A percentile compares a stretch with the other conserved stretches of the same genome.
These are phyloP conservation scores for Cercospora berteroae DNA, from an alignment of 2,329 filamentous ascomycete species.

Conservation along the genomic window DNA sequence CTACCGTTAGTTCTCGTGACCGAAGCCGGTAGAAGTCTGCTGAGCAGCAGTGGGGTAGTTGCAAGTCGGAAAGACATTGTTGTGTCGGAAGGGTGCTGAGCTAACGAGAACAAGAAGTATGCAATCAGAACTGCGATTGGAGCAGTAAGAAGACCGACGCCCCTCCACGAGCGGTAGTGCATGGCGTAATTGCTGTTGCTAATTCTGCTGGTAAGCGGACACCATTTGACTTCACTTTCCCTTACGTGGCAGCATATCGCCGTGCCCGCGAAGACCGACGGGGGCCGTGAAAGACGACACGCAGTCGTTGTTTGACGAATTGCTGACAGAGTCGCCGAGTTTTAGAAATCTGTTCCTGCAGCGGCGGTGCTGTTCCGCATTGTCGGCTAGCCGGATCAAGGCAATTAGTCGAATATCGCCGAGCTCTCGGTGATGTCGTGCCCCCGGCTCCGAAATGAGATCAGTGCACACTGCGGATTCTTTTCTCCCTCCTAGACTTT, in stretches of 20 bases:
- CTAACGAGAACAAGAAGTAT: not conserved
- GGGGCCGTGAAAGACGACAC: not conserved
- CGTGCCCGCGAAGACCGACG: not conserved
- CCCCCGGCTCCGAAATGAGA: not conserved
- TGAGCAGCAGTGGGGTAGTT: not conserved
- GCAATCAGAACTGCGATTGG: not conserved
- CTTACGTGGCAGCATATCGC: not conserved
- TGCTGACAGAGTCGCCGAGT: conserved; percentile 4
- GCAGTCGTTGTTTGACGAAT: not conserved
- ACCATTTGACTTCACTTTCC: not conserved
- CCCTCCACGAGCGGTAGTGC: not conserved
- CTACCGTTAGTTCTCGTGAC: not conserved
- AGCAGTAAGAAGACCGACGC: not conserved
- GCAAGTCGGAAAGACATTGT: not conserved
- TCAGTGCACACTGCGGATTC: not conserved
- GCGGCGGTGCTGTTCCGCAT: not conserved
- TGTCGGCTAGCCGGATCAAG: not conserved
- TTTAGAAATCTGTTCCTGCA: not conserved
- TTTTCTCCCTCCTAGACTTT: not conserved
- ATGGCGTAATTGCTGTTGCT: not conserved
- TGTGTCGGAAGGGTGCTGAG: not conserved
- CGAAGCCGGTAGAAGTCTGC: conserved; percentile 3
- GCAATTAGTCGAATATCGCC: not conserved
- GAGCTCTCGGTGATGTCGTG: not conserved
- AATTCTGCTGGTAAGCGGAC: not conserved